Conservation (phyloP, 1,139 yeast species). For the Nematodospora anomalae region DNA sequence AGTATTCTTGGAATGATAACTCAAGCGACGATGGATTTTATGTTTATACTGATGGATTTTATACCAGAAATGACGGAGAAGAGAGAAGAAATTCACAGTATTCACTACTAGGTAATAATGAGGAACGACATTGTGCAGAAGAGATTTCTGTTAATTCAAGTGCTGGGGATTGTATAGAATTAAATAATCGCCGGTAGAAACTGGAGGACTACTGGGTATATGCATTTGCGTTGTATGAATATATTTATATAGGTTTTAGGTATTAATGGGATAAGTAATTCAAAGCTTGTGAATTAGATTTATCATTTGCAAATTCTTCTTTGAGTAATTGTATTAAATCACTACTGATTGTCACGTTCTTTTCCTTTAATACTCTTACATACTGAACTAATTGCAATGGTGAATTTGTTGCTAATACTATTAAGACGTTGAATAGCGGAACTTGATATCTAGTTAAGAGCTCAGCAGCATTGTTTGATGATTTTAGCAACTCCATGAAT, state of each 20-base stretch:
- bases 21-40: slow-evolving; percentile 49
- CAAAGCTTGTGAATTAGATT: slow-evolving; percentile 1
- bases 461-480: slow-evolving; percentile 4
- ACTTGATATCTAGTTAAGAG: slow-evolving; percentile 18
- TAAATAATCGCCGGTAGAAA: slow-evolving; percentile 8
- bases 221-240: no score
- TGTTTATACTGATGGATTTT: slow-evolving; percentile 48
- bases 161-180: slow-evolving; percentile 8
- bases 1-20: slow-evolving; percentile 17
- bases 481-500: slow-evolving; percentile 23
- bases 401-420: slow-evolving; percentile 6
- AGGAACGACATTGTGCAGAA: slow-evolving; percentile 6
- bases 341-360: slow-evolving; percentile 4
- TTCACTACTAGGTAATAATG: slow-evolving; percentile 14
- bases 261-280: no score
- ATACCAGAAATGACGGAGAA: slow-evolving; percentile 20
- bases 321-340: slow-evolving; percentile 5
- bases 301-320: slow-evolving; percentile 2
- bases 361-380: slow-evolving; percentile 9
- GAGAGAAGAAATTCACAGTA: not conserved
- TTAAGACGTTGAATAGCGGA: slow-evolving; percentile 12
- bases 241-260: no score
- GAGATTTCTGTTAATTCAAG: slow-evolving; percentile 6
- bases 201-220: no score
- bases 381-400: slow-evolving; percentile 12